A percentile compares a stretch with the other conserved stretches of the same genome.
Evolutionary conservation across 192 early-diverging fungal species (phyloP).

Genomic region (Coemansia sp.): DNA sequence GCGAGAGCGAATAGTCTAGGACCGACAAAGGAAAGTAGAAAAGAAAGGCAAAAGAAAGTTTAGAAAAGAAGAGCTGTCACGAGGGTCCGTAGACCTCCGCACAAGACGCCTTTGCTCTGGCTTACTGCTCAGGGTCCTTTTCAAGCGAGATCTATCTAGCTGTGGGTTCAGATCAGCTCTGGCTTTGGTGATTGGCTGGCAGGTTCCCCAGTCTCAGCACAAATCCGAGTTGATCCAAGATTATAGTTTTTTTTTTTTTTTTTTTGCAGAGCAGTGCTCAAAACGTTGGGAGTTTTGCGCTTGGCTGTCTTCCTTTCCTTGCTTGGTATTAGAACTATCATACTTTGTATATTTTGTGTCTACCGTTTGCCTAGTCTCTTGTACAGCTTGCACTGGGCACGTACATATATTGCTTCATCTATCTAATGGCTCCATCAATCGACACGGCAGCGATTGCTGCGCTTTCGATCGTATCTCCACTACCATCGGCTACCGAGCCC

Average conservation of each 20-base stretch:
- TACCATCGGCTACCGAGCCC: slow-evolving; percentile 1
- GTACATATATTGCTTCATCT: neutral
- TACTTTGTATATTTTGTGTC: slow-evolving; percentile 9
- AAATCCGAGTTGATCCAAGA: neutral
- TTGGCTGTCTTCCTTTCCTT: neutral
- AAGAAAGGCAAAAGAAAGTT: neutral
- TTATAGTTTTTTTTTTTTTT: slow-evolving; percentile 3
- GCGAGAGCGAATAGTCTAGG: neutral
- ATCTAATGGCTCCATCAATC: slow-evolving; percentile 41
- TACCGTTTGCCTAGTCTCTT: neutral
- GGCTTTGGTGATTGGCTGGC: neutral
- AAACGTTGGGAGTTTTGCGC: neutral
- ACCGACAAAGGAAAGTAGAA: neutral
- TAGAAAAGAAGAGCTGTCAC: neutral
- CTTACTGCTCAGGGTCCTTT: no score
- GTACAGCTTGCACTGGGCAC: neutral
- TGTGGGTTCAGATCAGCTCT: neutral
- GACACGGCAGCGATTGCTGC: slow-evolving; percentile 20
- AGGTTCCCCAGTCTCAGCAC: neutral
- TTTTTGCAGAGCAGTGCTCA: neutral
- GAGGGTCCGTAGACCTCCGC: neutral
- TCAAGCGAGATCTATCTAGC: no score
- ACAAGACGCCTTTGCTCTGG: no score
- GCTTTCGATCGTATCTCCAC: slow-evolving; percentile 5
- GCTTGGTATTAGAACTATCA: neutral